Base-by-base conservation (phyloP, 2,329 filamentous ascomycete genomes). In the Phialophora expanda region DNA sequence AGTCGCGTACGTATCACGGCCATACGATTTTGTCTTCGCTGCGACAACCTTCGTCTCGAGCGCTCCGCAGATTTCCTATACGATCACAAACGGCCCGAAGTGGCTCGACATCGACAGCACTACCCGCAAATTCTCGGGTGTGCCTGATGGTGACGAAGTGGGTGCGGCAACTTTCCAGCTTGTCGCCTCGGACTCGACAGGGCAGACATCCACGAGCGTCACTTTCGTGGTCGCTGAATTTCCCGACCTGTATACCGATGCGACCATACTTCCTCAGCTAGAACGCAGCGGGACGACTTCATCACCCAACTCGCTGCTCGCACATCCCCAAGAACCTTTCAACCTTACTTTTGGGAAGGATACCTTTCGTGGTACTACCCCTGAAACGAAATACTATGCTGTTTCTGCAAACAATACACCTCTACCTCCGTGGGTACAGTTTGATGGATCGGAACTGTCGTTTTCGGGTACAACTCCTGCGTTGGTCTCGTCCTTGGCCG, bases 341-440 rank as follows among this genome's bases (percentile, higher is more conserved):
- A 85, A 82, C 9, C 92, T 93, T 74, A 82, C 85, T 32, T 90
- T 96, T 73, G 89, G 90, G 9, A 77, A 83, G 17, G 78, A 86
- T 20, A 91, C 89, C 0, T 96, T 96, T 75, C 80, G 80, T n/a
- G 78, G 84, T 50, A 78, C 79, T 0, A 79, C 82, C 3, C 77
- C 78, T 17, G 82, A 88, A 58, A 86, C 87, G 26, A 79, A 80
- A 65, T 96, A 93, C 76, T 94, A 95, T 74, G 91, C 91, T 8
- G 87, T 90, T 2, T 90, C 91, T 3, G 83, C 82, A 4, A 86
- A 94, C 73, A 90, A 91, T 73, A 91, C 90, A n/a, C 92, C 93
- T 41, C 80, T 97, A 41, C 93, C 93, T 22, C 89, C 92, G 0
- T 97, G 93, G 93, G 81, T 96, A 53, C 80, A 80, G n/a, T 97